These are phyloP conservation scores for Mycena epipterygia DNA, from an alignment of 768 basidiomycete genomes.

Conservation along the genomic window DNA sequence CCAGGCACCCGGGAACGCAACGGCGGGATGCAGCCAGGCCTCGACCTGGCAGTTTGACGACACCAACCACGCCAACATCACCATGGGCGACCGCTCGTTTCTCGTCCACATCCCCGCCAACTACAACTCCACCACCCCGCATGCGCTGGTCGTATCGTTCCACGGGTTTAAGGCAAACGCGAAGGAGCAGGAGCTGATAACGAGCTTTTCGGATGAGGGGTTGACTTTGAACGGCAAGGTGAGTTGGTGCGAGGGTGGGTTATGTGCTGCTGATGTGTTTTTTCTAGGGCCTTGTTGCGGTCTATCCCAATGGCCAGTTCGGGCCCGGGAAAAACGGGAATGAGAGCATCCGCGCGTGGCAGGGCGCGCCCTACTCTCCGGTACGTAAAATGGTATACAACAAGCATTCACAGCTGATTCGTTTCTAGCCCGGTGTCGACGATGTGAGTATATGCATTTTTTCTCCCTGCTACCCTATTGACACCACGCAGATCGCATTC, in stretches of 20 bases:
- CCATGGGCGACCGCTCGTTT: constrained; percentile 34
- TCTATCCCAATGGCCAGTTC: constrained; percentile 33
- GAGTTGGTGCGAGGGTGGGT: neutral
- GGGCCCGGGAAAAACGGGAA: constrained; percentile 36
- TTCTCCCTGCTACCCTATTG: neutral
- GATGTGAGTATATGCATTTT: constrained; percentile 9
- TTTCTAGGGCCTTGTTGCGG: constrained; percentile 31
- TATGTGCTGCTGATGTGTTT: neutral
- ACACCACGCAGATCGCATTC: constrained; percentile 22
- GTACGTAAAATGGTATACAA: neutral
- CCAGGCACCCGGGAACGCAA: too few species aligned
- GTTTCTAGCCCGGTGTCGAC: too few species aligned
- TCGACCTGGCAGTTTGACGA: neutral
- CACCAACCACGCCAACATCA: constrained; percentile 29
- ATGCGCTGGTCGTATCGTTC: constrained; percentile 29
- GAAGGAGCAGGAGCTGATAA: constrained; percentile 31
- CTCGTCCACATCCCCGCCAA: constrained; percentile 31
- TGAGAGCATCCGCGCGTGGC: constrained; percentile 32
- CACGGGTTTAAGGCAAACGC: constrained; percentile 33
- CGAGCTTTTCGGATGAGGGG: constrained; percentile 31
- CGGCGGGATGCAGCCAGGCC: neutral
- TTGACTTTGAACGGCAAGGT: constrained; percentile 29
- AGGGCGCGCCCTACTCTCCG: constrained; percentile 34
- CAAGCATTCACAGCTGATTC: neutral
- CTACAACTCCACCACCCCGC: constrained; percentile 17